phyloP scores from a whole-genome alignment of 164 flowering plant genomes.

The Houttuynia cordata region DNA sequence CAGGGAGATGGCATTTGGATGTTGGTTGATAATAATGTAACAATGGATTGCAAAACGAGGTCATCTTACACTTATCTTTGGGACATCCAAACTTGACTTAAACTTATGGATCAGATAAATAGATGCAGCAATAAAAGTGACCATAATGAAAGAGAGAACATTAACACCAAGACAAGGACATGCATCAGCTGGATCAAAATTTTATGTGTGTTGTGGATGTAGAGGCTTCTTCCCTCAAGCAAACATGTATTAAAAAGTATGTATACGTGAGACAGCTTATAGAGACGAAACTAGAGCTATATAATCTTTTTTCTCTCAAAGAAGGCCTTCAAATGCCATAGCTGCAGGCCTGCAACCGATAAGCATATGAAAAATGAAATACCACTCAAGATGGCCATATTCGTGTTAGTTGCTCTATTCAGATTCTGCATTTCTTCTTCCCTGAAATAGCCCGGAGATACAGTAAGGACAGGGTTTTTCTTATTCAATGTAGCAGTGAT shows the following conservation, averaged over 20 bases:
- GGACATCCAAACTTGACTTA: background rate
- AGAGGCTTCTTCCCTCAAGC: background rate
- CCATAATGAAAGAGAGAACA: no score
- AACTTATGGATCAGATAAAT: no score
- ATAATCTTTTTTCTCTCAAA: background rate
- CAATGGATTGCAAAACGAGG: background rate
- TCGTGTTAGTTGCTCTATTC: slow-evolving; percentile 34
- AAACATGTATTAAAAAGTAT: no score
- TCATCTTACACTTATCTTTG: background rate
- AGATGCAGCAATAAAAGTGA: no score
- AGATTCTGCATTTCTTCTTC: slow-evolving; percentile 1
- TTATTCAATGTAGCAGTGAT: background rate
- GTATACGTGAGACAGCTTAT: background rate
- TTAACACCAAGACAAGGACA: no score
- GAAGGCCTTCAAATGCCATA: slow-evolving; percentile 65
- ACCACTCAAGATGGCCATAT: slow-evolving; percentile 45
- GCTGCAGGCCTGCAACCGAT: slow-evolving; percentile 65
- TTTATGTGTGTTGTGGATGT: no score
- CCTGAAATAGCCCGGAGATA: background rate
- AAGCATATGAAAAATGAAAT: slow-evolving; percentile 30
- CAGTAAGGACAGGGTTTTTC: background rate
- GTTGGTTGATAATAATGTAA: background rate
- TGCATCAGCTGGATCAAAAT: no score
- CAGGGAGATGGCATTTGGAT: background rate
- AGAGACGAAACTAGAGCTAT: background rate